Evolutionary conservation across 2,329 filamentous ascomycete genomes (phyloP), one percentile per base, ranked within the genome.

Genomic region (Aureobasidium lini): DNA sequence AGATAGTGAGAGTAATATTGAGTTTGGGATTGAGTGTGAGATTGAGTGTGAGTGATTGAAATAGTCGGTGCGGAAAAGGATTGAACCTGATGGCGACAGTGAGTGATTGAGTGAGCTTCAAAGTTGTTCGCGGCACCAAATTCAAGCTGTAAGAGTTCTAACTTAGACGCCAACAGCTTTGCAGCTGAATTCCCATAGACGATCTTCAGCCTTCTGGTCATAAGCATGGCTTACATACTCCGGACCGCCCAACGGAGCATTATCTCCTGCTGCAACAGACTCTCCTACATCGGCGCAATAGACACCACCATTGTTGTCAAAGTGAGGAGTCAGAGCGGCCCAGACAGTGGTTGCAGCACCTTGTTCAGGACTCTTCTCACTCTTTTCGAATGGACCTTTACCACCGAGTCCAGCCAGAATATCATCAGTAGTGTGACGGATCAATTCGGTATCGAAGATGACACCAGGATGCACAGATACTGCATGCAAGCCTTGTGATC

Each of bases 341-440:
- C 72, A 78, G 0, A 79, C 70, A 3, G 71, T 71, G 9, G 79
- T 81, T 0, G 79, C 76, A 18, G 79, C 79, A 1, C 79, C 79
- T 64, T 81, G 79, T 29, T 70, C 72, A 1, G 71, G 54, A 61
- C 46, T 59, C 11, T 59, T 59, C 13, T 13, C 15, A 13, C 53
- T 15, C 28, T 53, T 53, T 3, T 10, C 18, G n/a, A 49, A 36
- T 39, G 28, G 6, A 28, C 48, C 15, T 7, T 6, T 16, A 28
- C 36, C 39, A 9, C 50, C 47, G 9, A 59, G 23, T 10, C 15
- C 32, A 15, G 29, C 34, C 6, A 59, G 15, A 15, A 15, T 15
- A 8, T 40, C 50, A 6, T 40, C 23, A 23, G 16, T 43, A 29
- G 63, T 44, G 48, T 62, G 60, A 5, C 46, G 44, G 11, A 48